Base-by-base conservation (phyloP, 805 yeast species). In the Metschnikowia continentalis region DNA sequence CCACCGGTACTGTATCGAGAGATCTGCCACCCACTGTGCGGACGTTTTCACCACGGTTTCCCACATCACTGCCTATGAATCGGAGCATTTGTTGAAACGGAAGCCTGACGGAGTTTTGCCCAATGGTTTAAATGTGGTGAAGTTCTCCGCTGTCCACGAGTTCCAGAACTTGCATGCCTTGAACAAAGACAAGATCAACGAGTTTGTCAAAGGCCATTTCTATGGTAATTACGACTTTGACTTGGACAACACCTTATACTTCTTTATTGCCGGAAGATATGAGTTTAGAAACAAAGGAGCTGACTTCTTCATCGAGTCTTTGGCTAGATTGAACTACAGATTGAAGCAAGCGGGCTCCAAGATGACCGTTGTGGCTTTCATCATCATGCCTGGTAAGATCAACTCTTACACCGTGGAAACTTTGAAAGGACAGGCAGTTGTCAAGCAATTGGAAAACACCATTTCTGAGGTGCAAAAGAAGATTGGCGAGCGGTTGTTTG, bases 61-160 rank as follows among this genome's bases (percentile, higher is more conserved):
- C 10, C 96, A 92, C 65, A 94, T 92, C 61, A 92, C 99, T n/a
- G 98, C 98, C 1, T 88, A 82, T 64, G 99, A 92, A 70, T 77
- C 92, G 6, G 98, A 92, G 72, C 95, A 91, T 68, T 76, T 92
- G 68, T 78, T 92, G 59, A 94, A 92, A 65, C 81, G 99, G 56
- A 91, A 92, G 69, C 99, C 99, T 1, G 99, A 92, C 65, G 99
- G 99, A 3, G 97, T 92, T 20, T 79, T 94, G 65, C 99, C 99
- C 49, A 92, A 92, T 66, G 99, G 99, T 22, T 78, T 92, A 55
- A 92, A 92, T 66, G 98, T 92, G 48, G 90, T 91, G 56, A 92
- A 92, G 73, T 92, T 92, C 72, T 92, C 88, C 63, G 98, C 98
- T 1, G 96, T 92, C 59, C 99, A 92, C 70, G 99, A 92, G 73